A percentile compares a stretch with the other conserved stretches of the same genome.
Conservation (phyloP, 352 stramenopile genomes). For the Saprolegnia diclina region DNA sequence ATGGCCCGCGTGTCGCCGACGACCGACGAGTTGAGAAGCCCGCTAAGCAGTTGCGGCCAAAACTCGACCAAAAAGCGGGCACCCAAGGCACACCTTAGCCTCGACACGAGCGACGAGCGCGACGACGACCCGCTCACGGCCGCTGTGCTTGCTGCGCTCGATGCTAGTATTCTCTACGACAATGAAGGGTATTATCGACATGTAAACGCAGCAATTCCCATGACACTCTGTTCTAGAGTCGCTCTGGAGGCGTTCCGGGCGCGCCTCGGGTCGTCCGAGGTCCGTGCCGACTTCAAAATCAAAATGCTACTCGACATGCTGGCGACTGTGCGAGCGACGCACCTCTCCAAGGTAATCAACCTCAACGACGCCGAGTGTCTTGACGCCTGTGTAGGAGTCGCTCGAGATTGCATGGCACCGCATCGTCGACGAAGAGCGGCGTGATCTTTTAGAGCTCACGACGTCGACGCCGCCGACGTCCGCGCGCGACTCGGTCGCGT, state of each 20-base stretch:
- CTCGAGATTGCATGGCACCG: slow-evolving; percentile 23
- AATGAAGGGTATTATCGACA: slow-evolving; percentile 8
- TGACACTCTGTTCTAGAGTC: neutral
- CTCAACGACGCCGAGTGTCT: neutral
- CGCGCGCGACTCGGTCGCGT: slow-evolving; percentile 2
- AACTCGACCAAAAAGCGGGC: no score
- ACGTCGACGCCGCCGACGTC: slow-evolving; percentile 19
- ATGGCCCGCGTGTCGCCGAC: no score
- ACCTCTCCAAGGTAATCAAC: slow-evolving; percentile 2
- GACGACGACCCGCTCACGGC: neutral
- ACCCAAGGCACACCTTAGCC: no score
- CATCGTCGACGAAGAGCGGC: slow-evolving; percentile 19
- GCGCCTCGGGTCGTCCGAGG: neutral
- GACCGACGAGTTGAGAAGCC: no score
- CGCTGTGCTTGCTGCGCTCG: neutral
- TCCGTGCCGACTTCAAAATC: slow-evolving; percentile 15
- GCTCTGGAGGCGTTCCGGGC: slow-evolving; percentile 10
- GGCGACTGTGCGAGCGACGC: neutral
- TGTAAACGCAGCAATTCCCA: no score
- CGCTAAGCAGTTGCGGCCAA: no score
- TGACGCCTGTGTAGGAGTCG: slow-evolving; percentile 1
- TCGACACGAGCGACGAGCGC: no score
- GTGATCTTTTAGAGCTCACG: slow-evolving; percentile 17
- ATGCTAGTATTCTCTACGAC: neutral
- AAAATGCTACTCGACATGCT: slow-evolving; percentile 24